Evolutionary conservation across 2,329 filamentous ascomycete genomes (phyloP).

Genomic region (Colletotrichum tamarilloi): DNA sequence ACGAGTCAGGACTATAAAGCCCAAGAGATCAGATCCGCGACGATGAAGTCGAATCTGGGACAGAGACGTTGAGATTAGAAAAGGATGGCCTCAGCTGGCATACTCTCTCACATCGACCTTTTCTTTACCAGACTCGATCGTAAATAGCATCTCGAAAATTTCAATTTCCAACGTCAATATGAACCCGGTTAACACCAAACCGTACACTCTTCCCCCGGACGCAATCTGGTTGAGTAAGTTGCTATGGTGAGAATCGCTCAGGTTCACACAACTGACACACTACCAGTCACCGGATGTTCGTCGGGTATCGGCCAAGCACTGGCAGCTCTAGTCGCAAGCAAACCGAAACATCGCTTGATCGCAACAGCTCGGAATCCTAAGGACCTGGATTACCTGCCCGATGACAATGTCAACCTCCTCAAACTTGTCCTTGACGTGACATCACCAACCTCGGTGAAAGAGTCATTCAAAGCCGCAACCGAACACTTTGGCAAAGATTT

Average conservation of each 20-base stretch:
- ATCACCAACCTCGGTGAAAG: conserved; percentile 47
- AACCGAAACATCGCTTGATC: conserved; percentile 53
- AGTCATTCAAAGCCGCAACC: conserved; percentile 46
- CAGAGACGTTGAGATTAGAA: background rate
- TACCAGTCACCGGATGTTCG: conserved; percentile 60
- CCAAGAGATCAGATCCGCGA: background rate
- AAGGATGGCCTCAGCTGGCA: too few species aligned
- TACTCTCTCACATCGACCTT: background rate
- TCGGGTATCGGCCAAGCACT: conserved; percentile 58
- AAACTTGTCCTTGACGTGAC: conserved; percentile 61
- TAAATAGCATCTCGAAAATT: too few species aligned
- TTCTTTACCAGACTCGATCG: background rate
- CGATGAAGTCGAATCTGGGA: background rate
- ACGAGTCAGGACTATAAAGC: background rate
- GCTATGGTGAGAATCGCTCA: too few species aligned
- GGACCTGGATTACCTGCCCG: conserved; percentile 53
- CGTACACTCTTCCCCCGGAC: conserved; percentile 44
- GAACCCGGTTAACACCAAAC: background rate
- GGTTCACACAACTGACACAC: background rate
- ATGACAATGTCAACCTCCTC: conserved; percentile 49
- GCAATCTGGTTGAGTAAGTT: conserved; percentile 53
- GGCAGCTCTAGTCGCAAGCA: conserved; percentile 49
- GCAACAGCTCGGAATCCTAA: conserved; percentile 59
- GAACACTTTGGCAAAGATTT: conserved; percentile 44
- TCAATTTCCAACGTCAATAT: background rate